Evolutionary conservation across 2,329 filamentous ascomycete genomes (phyloP), one percentile per base, ranked within the genome.

Genomic region (Cladosporium cucumerinum): DNA sequence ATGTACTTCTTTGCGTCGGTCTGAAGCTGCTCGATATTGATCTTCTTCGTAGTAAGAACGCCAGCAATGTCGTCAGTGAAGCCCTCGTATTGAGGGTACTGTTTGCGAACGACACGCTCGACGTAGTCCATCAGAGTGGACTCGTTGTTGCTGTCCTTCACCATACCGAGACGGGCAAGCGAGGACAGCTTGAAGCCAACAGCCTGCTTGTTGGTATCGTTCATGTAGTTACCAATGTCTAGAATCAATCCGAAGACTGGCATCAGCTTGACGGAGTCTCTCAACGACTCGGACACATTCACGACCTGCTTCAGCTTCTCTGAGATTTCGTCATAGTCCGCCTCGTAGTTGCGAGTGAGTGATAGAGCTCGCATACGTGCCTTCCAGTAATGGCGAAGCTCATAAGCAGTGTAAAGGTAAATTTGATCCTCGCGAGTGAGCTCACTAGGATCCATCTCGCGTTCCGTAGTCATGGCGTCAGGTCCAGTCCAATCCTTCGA

Each of bases 161-260:
- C 92, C 93, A 99, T 98, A 67, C 90, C 93, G 63, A 99, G 82
- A 63, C 95, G 88, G 30, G 92, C 91, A 57, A 99, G 87, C 6
- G 95, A 97, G 74, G 93, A 95, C 16, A 99, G 87, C 82, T 99
- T 99, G 88, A 99, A 99, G 68, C 95, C 95, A 65, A 90, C 91
- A 4, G 95, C 95, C 80, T 98, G 95, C 81, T 99, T 99, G 81
- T 97, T 98, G 63, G 93, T 90, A 76, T 98, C 95, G 82, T 99
- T 99, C 95, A 99, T 99, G 84, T 97, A 99, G 79, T 99, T 99
- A 78, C 95, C 95, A 74, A 99, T 97, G 77, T 97, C 94, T 72
- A 99, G 82, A 78, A 99, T 99, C 67, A 98, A 85, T 66, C 94
- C 93, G 64, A 99, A 86, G 55, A 99, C 93, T 70, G 96, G 97